A percentile compares a stretch with the other conserved stretches of the same genome.
Conservation (phyloP, 768 basidiomycete species). For the Kwoniella heveanensis region DNA sequence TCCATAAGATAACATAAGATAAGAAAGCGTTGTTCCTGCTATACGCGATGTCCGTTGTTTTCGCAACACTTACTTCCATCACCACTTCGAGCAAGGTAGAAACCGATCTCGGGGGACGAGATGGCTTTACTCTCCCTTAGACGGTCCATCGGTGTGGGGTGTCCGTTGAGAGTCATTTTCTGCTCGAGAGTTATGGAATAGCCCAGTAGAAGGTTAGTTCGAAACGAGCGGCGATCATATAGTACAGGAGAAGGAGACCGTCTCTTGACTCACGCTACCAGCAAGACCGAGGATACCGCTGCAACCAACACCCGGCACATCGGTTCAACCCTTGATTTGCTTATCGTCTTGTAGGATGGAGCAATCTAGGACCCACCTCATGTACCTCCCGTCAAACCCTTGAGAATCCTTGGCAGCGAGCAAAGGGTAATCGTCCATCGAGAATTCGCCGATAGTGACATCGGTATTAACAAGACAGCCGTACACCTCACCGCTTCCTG, state of each 20-base stretch:
- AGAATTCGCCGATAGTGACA: constrained; percentile 8
- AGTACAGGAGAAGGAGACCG: background rate
- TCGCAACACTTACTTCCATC: constrained; percentile 9
- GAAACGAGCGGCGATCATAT: background rate
- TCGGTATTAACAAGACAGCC: constrained; percentile 14
- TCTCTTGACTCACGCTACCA: background rate
- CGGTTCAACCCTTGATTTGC: too few species aligned
- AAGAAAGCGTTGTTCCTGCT: too few species aligned
- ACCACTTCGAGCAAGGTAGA: constrained; percentile 8
- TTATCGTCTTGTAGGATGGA: too few species aligned
- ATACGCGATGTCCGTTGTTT: too few species aligned
- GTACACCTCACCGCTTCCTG: constrained; percentile 10
- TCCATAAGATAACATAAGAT: background rate
- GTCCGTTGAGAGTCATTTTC: constrained; percentile 6
- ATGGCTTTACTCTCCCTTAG: constrained; percentile 1
- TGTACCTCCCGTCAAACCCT: constrained; percentile 12
- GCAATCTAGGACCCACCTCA: constrained; percentile 7
- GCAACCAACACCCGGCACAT: too few species aligned
- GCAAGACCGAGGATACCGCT: constrained; percentile 17
- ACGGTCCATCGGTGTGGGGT: constrained; percentile 6
- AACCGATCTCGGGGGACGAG: constrained; percentile 4
- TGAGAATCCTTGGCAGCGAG: constrained; percentile 1
- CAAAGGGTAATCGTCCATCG: constrained; percentile 1
- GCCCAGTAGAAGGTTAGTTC: background rate
- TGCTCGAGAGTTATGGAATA: too few species aligned